Evolutionary conservation across 495 filamentous ascomycete species (phyloP).

Genomic region (Corynascus novoguineensis): DNA sequence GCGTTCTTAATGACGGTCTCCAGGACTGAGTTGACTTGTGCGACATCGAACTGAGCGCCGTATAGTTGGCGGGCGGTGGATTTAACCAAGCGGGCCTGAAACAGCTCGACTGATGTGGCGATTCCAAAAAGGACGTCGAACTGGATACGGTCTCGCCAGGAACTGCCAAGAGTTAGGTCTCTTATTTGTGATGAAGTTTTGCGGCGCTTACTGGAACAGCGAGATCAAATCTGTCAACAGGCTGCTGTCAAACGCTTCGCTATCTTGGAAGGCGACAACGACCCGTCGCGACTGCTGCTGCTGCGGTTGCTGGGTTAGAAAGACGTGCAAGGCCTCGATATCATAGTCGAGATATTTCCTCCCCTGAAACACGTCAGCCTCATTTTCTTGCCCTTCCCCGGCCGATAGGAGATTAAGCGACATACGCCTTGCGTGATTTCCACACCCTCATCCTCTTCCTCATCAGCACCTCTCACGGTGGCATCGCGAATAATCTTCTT

Average conservation of each 20-base stretch:
- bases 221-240: slow-evolving; percentile 72
- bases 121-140: slow-evolving; percentile 84
- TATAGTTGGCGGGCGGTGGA: slow-evolving; percentile 62
- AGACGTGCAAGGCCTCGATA: slow-evolving; percentile 68
- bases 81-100: slow-evolving; percentile 77
- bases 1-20: slow-evolving; percentile 72
- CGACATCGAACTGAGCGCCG: slow-evolving; percentile 79
- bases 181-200: no score
- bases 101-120: slow-evolving; percentile 83
- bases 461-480: slow-evolving; percentile 2
- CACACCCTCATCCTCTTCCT: slow-evolving; percentile 47
- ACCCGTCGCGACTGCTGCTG: slow-evolving; percentile 53
- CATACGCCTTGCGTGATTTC: slow-evolving; percentile 49
- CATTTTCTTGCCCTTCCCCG: no score
- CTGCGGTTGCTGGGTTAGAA: slow-evolving; percentile 50
- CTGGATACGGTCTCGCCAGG: slow-evolving; percentile 84
- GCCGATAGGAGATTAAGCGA: neutral
- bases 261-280: slow-evolving; percentile 78
- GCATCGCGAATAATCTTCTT: slow-evolving; percentile 74
- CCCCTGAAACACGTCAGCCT: slow-evolving; percentile 39
- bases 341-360: slow-evolving; percentile 84
- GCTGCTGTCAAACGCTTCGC: slow-evolving; percentile 82
- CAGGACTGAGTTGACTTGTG: slow-evolving; percentile 65
- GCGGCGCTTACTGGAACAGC: slow-evolving; percentile 58
- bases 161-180: slow-evolving; percentile 43